Evolutionary conservation across 2,329 filamentous ascomycete genomes (phyloP).

Genomic region (Colletotrichum godetiae): DNA sequence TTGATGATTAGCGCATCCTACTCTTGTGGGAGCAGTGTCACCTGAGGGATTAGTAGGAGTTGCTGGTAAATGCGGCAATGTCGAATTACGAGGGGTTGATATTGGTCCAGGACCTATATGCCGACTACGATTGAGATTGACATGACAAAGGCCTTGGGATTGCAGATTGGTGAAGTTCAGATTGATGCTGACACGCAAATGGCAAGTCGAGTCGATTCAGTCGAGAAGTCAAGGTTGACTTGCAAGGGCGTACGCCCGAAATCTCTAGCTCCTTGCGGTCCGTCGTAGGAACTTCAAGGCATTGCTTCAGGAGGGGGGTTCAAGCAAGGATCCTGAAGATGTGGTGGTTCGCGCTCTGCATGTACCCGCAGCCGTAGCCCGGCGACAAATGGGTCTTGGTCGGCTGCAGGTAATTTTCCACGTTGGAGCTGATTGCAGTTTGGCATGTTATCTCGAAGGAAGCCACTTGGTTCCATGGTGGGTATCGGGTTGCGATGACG

Average conservation of each 20-base stretch:
- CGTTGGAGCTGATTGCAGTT: neutral
- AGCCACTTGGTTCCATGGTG: neutral
- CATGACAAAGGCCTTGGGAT: conserved; percentile 11
- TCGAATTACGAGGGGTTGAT: conserved; percentile 3
- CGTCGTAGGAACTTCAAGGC: conserved; percentile 2
- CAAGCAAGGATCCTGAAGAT: conserved; percentile 12
- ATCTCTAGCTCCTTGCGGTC: conserved; percentile 7
- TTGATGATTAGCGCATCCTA: conserved; percentile 28
- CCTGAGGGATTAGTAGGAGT: conserved; percentile 25
- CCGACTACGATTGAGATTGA: conserved; percentile 17
- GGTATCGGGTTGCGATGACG: neutral
- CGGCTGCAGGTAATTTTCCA: neutral
- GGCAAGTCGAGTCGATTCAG: neutral
- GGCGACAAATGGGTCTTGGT: neutral
- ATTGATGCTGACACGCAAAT: neutral
- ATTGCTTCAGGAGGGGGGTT: neutral
- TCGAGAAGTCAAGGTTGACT: neutral
- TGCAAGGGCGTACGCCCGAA: conserved; percentile 12
- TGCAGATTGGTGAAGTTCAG: neutral
- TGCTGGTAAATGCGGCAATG: conserved; percentile 20
- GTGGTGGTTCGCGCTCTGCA: conserved; percentile 10
- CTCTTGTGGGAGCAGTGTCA: conserved; percentile 19
- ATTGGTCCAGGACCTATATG: conserved; percentile 25
- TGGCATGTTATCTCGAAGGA: neutral
- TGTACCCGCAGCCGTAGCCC: neutral